Evolutionary conservation across 179 eudicot genomes (phyloP).

Genomic region (Corrigiola litoralis): DNA sequence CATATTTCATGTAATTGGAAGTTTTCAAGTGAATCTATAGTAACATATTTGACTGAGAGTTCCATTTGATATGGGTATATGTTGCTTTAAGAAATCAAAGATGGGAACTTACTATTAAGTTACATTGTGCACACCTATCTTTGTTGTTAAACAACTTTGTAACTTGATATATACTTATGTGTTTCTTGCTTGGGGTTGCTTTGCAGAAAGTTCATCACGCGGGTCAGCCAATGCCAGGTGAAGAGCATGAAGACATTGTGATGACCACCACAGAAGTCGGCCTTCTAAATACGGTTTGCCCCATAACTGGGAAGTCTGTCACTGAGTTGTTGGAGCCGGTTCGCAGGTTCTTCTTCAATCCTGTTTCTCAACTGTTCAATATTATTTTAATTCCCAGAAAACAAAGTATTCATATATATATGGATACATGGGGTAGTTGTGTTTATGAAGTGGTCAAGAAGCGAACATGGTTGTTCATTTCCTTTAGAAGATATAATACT

Average conservation of each 20-base stretch:
- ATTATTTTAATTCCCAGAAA: too few species aligned
- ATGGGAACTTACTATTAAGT: neutral
- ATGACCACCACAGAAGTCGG: conserved; percentile 72
- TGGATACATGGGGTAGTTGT: too few species aligned
- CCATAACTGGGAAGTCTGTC: conserved; percentile 70
- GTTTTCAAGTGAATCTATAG: too few species aligned
- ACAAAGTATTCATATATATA: too few species aligned
- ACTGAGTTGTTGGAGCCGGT: conserved; percentile 69
- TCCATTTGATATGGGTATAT: neutral
- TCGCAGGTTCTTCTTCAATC: conserved; percentile 53
- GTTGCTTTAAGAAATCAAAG: neutral
- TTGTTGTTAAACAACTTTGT: neutral
- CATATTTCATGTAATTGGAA: too few species aligned
- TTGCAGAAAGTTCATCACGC: conserved; percentile 80
- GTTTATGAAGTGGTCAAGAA: too few species aligned
- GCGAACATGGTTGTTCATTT: too few species aligned
- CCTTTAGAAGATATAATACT: too few species aligned
- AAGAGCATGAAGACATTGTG: conserved; percentile 86
- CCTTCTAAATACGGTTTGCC: conserved; percentile 58
- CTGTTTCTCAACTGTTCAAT: neutral
- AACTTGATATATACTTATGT: neutral
- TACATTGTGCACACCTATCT: neutral
- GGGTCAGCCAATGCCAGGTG: conserved; percentile 96
- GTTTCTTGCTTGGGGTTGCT: conserved; percentile 7
- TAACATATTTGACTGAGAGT: neutral